Conservation (phyloP, 805 yeast genomes). For the Saccharomycopsis sp. region DNA sequence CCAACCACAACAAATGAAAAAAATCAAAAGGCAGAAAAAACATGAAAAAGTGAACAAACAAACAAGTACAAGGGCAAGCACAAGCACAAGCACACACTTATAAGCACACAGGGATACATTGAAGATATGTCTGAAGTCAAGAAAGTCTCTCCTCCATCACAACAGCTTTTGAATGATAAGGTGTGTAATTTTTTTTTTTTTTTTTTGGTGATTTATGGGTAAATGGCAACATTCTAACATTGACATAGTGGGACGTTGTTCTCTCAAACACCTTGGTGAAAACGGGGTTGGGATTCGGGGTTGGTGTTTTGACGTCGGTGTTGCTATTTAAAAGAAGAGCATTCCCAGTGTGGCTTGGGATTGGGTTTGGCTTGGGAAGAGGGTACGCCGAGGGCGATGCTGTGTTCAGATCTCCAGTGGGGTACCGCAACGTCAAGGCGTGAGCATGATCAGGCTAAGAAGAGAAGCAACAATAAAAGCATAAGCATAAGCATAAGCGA, state of each 20-base stretch:
- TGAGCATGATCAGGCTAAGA: too few species aligned
- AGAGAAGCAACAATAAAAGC: too few species aligned
- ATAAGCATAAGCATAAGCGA: too few species aligned
- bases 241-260: constrained; percentile 75
- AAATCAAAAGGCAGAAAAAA: too few species aligned
- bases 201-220: neutral
- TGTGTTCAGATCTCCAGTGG: constrained; percentile 77
- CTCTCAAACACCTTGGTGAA: constrained; percentile 89
- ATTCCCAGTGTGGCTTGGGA: constrained; percentile 96
- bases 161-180: constrained; percentile 20
- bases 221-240: neutral
- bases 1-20: too few species aligned
- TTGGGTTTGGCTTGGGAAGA: constrained; percentile 96
- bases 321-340: constrained; percentile 86
- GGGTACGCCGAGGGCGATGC: constrained; percentile 98
- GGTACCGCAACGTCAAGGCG: constrained; percentile 66
- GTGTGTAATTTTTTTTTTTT: constrained; percentile 96
- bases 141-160: constrained; percentile 20
- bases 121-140: constrained; percentile 12
- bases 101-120: too few species aligned
- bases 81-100: too few species aligned
- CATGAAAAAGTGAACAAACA: too few species aligned
- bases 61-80: too few species aligned
- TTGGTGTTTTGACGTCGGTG: constrained; percentile 89
- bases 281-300: constrained; percentile 94